phyloP scores from a whole-genome alignment of 768 basidiomycete species.

The Suillus subalutaceus region DNA sequence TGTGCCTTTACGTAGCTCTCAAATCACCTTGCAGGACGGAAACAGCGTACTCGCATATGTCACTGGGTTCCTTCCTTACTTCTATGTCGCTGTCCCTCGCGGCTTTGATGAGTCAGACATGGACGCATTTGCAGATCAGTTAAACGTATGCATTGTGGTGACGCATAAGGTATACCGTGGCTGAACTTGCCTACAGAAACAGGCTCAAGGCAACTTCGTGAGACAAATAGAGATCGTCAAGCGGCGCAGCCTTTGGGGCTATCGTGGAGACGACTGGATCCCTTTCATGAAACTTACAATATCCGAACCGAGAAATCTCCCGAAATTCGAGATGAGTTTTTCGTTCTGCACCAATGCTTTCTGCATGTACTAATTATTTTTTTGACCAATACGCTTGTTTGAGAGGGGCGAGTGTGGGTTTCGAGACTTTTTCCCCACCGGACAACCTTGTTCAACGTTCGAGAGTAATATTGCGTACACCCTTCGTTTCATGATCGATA shows the following conservation, averaged over 20 bases:
- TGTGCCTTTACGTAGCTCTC: conserved; percentile 4
- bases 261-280: conserved; percentile 75
- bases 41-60: conserved; percentile 89
- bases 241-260: conserved; percentile 85
- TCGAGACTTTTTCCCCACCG: conserved; percentile 58
- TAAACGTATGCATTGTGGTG: conserved; percentile 64
- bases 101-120: conserved; percentile 77
- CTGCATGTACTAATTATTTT: conserved; percentile 17
- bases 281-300: conserved; percentile 88
- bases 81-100: conserved; percentile 86
- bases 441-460: conserved; percentile 64
- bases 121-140: conserved; percentile 58
- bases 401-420: conserved; percentile 77
- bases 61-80: conserved; percentile 86
- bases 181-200: conserved; percentile 18
- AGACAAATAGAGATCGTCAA: conserved; percentile 57
- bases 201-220: conserved; percentile 42
- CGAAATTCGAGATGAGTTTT: conserved; percentile 88
- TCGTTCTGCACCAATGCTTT: conserved; percentile 7
- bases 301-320: conserved; percentile 71
- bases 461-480: conserved; percentile 95
- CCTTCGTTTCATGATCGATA: conserved; percentile 97
- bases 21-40: conserved; percentile 55
- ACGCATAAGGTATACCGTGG: background rate
- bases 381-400: conserved; percentile 54